These are phyloP conservation scores for Pythium apleroticum DNA, from an alignment of 352 stramenopile species.

Conservation along the genomic window DNA sequence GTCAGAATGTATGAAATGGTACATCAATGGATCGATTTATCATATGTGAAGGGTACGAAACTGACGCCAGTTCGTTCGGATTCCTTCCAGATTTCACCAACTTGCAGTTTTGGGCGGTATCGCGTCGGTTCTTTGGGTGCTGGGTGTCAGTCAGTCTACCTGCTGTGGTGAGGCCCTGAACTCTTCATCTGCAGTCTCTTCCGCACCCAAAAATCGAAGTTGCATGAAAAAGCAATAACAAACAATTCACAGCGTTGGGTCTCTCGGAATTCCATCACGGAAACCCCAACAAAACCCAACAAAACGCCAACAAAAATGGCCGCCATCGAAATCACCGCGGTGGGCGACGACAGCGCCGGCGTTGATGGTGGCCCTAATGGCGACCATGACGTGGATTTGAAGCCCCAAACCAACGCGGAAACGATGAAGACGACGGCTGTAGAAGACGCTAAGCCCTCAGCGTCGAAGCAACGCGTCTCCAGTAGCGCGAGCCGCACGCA, in stretches of 20 bases:
- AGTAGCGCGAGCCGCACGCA: constrained; percentile 22
- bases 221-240: background rate
- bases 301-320: constrained; percentile 2
- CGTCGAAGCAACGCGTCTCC: constrained; percentile 6
- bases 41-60: background rate
- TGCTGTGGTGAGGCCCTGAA: background rate
- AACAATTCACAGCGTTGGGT: background rate
- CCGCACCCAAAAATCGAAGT: constrained; percentile 5
- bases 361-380: background rate
- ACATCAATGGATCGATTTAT: too few relatives aligned
- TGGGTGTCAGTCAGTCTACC: background rate
- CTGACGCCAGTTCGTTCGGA: background rate
- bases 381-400: background rate
- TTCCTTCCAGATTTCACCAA: background rate
- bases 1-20: too few relatives aligned
- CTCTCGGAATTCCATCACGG: background rate
- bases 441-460: background rate
- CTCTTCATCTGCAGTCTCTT: constrained; percentile 4
- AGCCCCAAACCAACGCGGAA: background rate
- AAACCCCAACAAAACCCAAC: background rate
- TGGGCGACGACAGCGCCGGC: background rate
- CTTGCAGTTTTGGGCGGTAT: background rate
- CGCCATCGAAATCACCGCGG: background rate
- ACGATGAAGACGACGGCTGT: background rate
- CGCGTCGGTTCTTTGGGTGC: background rate